Percentiles rank a stretch among this genome's conserved stretches.
Evolutionary conservation across 352 stramenopile species (phyloP).

Genomic region (Phytophthora fragariae): DNA sequence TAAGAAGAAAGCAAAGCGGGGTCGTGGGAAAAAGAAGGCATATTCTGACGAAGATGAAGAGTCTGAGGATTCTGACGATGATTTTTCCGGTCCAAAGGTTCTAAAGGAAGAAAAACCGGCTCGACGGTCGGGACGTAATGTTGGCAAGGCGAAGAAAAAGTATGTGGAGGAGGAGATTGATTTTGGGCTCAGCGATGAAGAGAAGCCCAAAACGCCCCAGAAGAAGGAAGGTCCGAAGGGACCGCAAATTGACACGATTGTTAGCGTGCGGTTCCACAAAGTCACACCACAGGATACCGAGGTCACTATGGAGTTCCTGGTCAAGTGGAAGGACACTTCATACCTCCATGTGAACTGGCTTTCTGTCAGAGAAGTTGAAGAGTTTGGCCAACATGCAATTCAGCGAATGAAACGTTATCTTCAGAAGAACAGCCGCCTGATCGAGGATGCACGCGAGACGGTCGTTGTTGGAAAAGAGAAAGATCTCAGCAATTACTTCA

Average conservation of each 20-base stretch:
- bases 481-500: constrained; percentile 87
- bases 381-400: constrained; percentile 81
- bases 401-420: constrained; percentile 88
- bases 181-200: constrained; percentile 71
- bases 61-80: constrained; percentile 65
- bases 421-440: constrained; percentile 87
- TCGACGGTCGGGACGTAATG: constrained; percentile 83
- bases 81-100: constrained; percentile 44
- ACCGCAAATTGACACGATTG: constrained; percentile 94
- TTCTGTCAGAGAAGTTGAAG: constrained; percentile 93
- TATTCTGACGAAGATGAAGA: constrained; percentile 85
- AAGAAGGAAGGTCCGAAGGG: constrained; percentile 59
- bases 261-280: constrained; percentile 89
- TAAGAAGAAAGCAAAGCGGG: constrained; percentile 75
- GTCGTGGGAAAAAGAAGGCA: constrained; percentile 66
- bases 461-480: constrained; percentile 79
- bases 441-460: constrained; percentile 80
- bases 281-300: constrained; percentile 50
- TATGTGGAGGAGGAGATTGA: constrained; percentile 87
- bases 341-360: constrained; percentile 99
- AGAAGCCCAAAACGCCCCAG: constrained; percentile 52
- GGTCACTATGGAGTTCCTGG: constrained; percentile 95
- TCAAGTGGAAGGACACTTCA: constrained; percentile 99
- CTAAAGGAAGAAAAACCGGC: constrained; percentile 65
- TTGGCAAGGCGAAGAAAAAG: constrained; percentile 84